Evolutionary conservation across 352 stramenopile species (phyloP), one percentile per base, ranked within the genome.

Genomic region (Pythium chondricola): DNA sequence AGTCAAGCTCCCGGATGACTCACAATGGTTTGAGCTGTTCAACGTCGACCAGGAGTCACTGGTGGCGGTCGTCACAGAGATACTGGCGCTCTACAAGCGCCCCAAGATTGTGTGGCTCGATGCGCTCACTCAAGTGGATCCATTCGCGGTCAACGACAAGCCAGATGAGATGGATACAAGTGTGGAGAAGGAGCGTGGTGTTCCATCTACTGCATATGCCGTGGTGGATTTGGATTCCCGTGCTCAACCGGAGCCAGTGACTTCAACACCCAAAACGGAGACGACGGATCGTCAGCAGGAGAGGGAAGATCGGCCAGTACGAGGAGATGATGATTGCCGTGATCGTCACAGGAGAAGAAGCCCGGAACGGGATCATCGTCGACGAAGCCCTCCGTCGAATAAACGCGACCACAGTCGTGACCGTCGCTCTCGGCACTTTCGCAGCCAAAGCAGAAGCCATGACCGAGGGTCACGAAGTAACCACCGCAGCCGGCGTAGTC

Each of bases 11-110:
- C 79, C 79, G 0, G 63, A 78, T 18, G 54, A 67, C 41, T 75
- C 77, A 29, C 44, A 71, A 27, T 91, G 79, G 79, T 86, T 79
- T 45, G 35, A 57, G 48, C 63, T 91, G 1, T 88, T 91, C 30
- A 78, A 82, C 14, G 79, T 91, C 16, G 63, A 81, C 18, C 64
- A 68, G 31, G 36, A 49, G 25, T 62, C 77, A 43, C 51, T 93
- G 14, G 62, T 80, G 26, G 57, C 49, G 1, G 75, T 76, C 36
- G 74, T 70, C 39, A 46, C 69, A 10, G 72, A 65, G 14, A 83
- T 93, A 38, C 61, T 84, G 62, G 47, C 65, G 25, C 57, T 90
- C 3, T 90, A 93, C 61, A 67, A 55, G 31, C 49, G 69, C 24
- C 51, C 77, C 47, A 77, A 72, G 24, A 43, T 86, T 33, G 44